A percentile compares a stretch with the other conserved stretches of the same genome.
These are phyloP conservation scores for Acacia confusa DNA, from an alignment of 306 rosid genomes.

Conservation along the genomic window DNA sequence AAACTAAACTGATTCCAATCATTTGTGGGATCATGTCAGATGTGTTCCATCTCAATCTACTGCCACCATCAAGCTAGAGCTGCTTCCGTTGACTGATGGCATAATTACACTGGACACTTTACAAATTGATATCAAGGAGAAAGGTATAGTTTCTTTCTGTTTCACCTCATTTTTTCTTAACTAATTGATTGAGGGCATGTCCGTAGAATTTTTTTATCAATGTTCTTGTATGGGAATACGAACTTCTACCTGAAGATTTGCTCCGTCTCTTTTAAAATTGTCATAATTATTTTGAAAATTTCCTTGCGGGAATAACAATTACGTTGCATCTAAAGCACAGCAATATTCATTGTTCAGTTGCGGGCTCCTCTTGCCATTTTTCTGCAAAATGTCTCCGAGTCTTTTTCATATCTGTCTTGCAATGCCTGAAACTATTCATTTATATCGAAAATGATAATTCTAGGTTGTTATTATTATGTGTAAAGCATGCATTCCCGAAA, in stretches of 20 bases:
- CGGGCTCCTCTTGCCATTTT: constrained; percentile 22
- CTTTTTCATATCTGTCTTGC: constrained; percentile 1
- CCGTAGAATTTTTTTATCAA: constrained; percentile 15
- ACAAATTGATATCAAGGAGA: constrained; percentile 93
- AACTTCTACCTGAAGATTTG: constrained; percentile 14
- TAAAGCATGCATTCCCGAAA: constrained; percentile 1
- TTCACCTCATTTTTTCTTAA: background rate
- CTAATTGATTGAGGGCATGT: constrained; percentile 15
- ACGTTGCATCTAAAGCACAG: background rate
- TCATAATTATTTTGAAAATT: constrained; percentile 12
- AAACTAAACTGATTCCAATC: constrained; percentile 30
- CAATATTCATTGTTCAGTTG: constrained; percentile 20
- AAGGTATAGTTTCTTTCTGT: constrained; percentile 49
- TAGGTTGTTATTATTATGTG: background rate
- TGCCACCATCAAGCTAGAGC: constrained; percentile 90
- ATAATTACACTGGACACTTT: constrained; percentile 83
- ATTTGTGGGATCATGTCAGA: constrained; percentile 50
- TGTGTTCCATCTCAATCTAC: constrained; percentile 87
- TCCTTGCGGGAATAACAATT: background rate
- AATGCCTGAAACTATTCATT: constrained; percentile 3
- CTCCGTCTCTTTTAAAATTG: background rate
- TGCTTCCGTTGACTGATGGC: constrained; percentile 97
- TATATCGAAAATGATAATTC: constrained; percentile 14
- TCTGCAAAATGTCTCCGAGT: background rate
- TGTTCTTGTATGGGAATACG: constrained; percentile 23